Percentiles rank a stretch among this genome's conserved stretches.
These are phyloP conservation scores for Candida railenensis DNA, from an alignment of 805 yeast species.

Conservation along the genomic window DNA sequence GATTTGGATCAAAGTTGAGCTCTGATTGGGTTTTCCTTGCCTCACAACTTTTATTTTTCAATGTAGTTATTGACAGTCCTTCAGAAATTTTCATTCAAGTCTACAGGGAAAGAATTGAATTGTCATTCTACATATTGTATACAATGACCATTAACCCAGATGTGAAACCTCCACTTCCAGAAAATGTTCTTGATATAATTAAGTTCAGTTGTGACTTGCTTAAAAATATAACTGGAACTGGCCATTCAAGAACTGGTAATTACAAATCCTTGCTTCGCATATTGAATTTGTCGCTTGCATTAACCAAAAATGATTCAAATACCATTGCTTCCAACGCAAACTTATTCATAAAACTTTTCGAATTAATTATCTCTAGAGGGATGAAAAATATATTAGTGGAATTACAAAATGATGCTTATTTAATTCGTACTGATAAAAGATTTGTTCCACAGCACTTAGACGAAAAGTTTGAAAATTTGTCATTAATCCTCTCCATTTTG, in stretches of 20 bases:
- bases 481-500: constrained; percentile 62
- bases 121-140: constrained; percentile 55
- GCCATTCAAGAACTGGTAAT: constrained; percentile 31
- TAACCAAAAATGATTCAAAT: constrained; percentile 40
- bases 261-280: constrained; percentile 66
- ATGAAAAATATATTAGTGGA: constrained; percentile 57
- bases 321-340: constrained; percentile 48
- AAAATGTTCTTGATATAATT: constrained; percentile 40
- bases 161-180: constrained; percentile 14
- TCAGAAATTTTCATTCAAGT: constrained; percentile 48
- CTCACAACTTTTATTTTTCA: constrained; percentile 49
- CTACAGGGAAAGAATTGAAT: constrained; percentile 62
- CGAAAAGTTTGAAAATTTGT: constrained; percentile 62
- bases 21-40: constrained; percentile 31
- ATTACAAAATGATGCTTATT: constrained; percentile 55
- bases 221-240: constrained; percentile 31
- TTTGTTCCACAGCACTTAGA: constrained; percentile 35
- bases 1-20: constrained; percentile 31
- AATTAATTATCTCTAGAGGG: constrained; percentile 63
- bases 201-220: constrained; percentile 45
- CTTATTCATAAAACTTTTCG: constrained; percentile 57
- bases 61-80: constrained; percentile 51
- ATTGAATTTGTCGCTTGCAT: constrained; percentile 46
- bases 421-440: constrained; percentile 27
- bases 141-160: constrained; percentile 34